A percentile compares a stretch with the other conserved stretches of the same genome.
phyloP scores from a whole-genome alignment of 1,284 basidiomycete genomes.

The Cryptococcus maquisensis region DNA sequence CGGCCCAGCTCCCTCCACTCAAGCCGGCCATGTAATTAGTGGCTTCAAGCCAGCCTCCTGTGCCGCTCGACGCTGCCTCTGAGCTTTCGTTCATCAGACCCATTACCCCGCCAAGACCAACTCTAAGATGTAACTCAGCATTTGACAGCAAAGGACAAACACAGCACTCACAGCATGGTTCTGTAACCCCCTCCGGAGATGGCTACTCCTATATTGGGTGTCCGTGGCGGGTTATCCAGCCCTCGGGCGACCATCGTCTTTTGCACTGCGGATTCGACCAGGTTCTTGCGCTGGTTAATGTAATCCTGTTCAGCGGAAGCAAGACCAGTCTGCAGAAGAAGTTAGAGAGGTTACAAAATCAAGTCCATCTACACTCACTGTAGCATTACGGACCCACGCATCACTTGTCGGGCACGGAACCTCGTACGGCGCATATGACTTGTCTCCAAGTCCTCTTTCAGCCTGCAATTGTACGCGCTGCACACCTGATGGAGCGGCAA shows the following conservation, averaged over 20 bases:
- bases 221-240: slow-evolving; percentile 34
- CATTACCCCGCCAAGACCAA: slow-evolving; percentile 22
- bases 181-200: slow-evolving; percentile 52
- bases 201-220: slow-evolving; percentile 48
- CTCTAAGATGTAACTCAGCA: slow-evolving; percentile 1
- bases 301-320: slow-evolving; percentile 32
- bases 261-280: slow-evolving; percentile 28
- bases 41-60: slow-evolving; percentile 43
- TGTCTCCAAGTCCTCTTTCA: slow-evolving; percentile 8
- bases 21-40: slow-evolving; percentile 46
- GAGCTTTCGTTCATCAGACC: slow-evolving; percentile 21
- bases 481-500: not conserved
- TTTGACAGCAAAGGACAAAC: not conserved
- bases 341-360: too few relatives aligned
- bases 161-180: slow-evolving; percentile 48
- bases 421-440: slow-evolving; percentile 40
- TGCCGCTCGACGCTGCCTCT: slow-evolving; percentile 28
- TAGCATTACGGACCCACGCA: slow-evolving; percentile 41
- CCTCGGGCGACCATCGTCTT: slow-evolving; percentile 25
- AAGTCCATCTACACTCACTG: slow-evolving; percentile 20
- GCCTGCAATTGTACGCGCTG: not conserved
- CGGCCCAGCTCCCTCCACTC: slow-evolving; percentile 47
- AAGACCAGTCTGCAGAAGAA: slow-evolving; percentile 21
- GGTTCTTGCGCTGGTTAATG: slow-evolving; percentile 22
- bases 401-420: slow-evolving; percentile 37